A percentile compares a stretch with the other conserved stretches of the same genome.
Conservation (phyloP, 192 early-diverging fungal species). For the Lobosporangium transversale region DNA sequence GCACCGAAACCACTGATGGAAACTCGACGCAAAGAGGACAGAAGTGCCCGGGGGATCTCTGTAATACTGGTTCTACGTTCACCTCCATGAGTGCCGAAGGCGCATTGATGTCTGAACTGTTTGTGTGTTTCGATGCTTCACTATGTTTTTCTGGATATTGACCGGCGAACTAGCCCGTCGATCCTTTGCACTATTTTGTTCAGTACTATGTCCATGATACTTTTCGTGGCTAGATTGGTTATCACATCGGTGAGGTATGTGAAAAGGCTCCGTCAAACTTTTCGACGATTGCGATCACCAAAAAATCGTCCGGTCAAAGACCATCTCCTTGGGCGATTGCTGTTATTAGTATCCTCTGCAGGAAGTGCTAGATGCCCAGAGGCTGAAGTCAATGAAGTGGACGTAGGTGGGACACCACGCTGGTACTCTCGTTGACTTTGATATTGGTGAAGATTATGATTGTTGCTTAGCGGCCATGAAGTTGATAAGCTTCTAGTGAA, state of each 20-base stretch:
- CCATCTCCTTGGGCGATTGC: constrained; percentile 7
- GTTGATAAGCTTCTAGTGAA: background rate
- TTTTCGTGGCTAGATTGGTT: too few relatives aligned
- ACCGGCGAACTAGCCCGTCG: background rate
- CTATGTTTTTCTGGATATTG: background rate
- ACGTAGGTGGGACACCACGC: background rate
- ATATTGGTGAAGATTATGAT: too few relatives aligned
- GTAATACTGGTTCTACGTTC: constrained; percentile 30
- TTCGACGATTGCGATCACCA: constrained; percentile 15
- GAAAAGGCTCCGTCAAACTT: constrained; percentile 9
- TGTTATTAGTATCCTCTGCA: background rate
- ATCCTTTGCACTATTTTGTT: background rate
- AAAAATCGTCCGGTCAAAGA: constrained; percentile 30
- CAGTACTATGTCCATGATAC: background rate
- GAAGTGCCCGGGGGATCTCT: constrained; percentile 19
- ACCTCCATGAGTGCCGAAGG: background rate
- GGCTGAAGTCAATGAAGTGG: constrained; percentile 5
- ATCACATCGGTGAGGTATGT: too few relatives aligned
- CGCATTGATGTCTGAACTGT: too few relatives aligned
- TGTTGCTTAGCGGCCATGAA: background rate
- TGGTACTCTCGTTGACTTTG: background rate
- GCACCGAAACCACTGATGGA: too few relatives aligned
- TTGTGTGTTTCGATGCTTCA: background rate
- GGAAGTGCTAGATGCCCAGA: constrained; percentile 15
- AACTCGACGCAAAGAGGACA: constrained; percentile 26